Conservation (phyloP, 2,329 filamentous ascomycete genomes). For the Aureobasidium leucospermi region DNA sequence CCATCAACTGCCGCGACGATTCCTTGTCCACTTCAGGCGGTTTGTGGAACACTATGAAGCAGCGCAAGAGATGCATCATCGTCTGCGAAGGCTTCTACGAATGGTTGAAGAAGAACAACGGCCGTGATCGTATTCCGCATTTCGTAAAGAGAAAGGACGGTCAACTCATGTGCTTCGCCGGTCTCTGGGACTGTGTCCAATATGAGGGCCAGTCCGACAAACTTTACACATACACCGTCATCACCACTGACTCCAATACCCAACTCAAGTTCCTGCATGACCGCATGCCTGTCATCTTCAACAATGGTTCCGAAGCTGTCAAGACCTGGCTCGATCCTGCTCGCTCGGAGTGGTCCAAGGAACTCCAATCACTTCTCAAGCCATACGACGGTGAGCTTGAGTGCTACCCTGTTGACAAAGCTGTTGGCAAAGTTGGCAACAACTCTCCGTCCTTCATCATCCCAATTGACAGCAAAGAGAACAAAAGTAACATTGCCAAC, state of each 20-base stretch:
- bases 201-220: conserved; percentile 66
- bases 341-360: conserved; percentile 63
- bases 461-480: conserved; percentile 74
- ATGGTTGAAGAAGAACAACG: conserved; percentile 74
- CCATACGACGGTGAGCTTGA: conserved; percentile 75
- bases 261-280: conserved; percentile 84
- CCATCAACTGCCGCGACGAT: conserved; percentile 93
- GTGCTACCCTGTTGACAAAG: conserved; percentile 76
- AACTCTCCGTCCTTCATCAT: conserved; percentile 78
- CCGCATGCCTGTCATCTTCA: conserved; percentile 89
- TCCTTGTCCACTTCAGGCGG: conserved; percentile 67
- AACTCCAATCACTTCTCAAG: conserved; percentile 70
- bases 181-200: conserved; percentile 81
- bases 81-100: conserved; percentile 92
- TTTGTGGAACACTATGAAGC: conserved; percentile 91
- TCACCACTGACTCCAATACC: conserved; percentile 80
- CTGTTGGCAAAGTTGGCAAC: conserved; percentile 91
- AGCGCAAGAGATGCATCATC: conserved; percentile 78
- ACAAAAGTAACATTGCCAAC: conserved; percentile 89
- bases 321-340: conserved; percentile 71
- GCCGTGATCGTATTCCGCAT: conserved; percentile 77
- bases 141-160: conserved; percentile 77
- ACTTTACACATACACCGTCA: conserved; percentile 83
- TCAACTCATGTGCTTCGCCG: conserved; percentile 79
- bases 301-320: conserved; percentile 64